Evolutionary conservation across 345 rosid species (phyloP), one percentile per base, ranked within the genome.

Genomic region (Eucalyptus polybractea): DNA sequence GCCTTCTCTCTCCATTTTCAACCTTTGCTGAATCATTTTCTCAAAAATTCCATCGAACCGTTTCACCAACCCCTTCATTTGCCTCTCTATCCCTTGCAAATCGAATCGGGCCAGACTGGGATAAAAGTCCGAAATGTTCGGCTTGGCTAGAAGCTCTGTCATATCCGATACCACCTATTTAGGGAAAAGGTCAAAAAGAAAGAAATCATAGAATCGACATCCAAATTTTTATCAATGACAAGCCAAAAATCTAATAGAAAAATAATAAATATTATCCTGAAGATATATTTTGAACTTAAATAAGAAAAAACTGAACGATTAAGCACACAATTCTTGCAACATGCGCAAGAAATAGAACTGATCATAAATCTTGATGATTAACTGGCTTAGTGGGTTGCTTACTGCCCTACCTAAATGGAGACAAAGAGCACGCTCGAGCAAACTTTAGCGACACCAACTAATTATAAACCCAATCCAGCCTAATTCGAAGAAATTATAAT

Each of bases 51-150:
- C 31, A 29, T 93, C 94, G 11, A 95, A 90, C 91, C 88, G 86
- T 29, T 67, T 27, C 21, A 29, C 62, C 24, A 90, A 88, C 87
- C 83, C 90, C 83, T 88, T 89, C 72, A 90, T 90, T 37, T 89
- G 88, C 60, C 72, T 93, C 90, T 87, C 90, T 89, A 96, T 87
- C 10, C 98, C 96, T 14, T 95, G 97, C 37, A 93, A 90, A 89
- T 96, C 95, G 33, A 96, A 96, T 80, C 93, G 88, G 4, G 93
- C 92, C 80, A 94, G 89, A 7, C 80, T 51, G 1, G 95, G 96
- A 49, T 93, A 93, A 45, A 96, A 67, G 58, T 95, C 96, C 7
- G 97, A 95, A 80, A 95, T 50, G 50, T 94, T 95, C 25, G 94
- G 95, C 87, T 89, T 88, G 85, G 94, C 97, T 51, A 91, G 24